Evolutionary conservation across 441 rosid species (phyloP).

Genomic region (Adansonia grandidieri): DNA sequence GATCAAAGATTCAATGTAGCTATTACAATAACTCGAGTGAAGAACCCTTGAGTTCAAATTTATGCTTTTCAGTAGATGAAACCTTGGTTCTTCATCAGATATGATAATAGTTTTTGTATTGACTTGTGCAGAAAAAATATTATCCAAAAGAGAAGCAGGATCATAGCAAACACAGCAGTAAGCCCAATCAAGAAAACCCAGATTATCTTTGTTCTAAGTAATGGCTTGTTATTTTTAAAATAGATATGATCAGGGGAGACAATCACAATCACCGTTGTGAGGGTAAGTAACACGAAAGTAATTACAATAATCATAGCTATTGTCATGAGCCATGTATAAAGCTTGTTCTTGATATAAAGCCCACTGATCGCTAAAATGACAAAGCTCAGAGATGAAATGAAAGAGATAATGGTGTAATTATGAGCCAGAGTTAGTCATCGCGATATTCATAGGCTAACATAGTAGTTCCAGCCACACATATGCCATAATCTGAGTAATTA

Average conservation of each 20-base stretch:
- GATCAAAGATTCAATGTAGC: too few species aligned
- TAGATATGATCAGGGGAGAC: not conserved
- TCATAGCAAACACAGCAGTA: not conserved
- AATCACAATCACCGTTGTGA: fast-evolving
- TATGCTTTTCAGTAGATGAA: too few species aligned
- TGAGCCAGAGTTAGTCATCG: not conserved
- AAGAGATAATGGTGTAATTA: not conserved
- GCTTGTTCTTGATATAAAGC: constrained; percentile 4
- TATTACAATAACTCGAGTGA: too few species aligned
- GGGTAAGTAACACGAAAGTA: not conserved
- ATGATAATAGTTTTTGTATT: not conserved
- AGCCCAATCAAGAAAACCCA: not conserved
- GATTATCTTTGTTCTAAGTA: fast-evolving
- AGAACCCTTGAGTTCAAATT: too few species aligned
- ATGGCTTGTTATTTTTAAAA: too few species aligned
- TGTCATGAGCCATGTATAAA: not conserved
- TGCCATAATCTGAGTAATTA: not conserved
- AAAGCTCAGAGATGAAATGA: not conserved
- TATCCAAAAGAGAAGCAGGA: not conserved
- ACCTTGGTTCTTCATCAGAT: too few species aligned
- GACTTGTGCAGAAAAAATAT: not conserved
- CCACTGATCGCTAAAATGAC: not conserved
- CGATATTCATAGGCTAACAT: not conserved
- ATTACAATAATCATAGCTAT: not conserved
- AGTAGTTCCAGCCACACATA: not conserved